Base-by-base conservation (phyloP, 129 eudicot species). In the Helichrysum umbraculigerum region DNA sequence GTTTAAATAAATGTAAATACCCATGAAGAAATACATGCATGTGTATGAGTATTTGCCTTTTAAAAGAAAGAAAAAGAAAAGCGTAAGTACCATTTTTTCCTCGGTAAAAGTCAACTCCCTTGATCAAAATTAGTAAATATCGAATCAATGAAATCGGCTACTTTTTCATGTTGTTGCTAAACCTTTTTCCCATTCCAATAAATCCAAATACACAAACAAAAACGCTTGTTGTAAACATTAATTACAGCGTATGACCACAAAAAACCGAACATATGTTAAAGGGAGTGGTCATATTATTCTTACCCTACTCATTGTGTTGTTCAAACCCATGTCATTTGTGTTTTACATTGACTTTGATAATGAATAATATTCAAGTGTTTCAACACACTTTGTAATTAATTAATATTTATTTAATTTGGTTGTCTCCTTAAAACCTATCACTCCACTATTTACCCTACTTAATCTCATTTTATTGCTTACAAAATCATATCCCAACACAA, bases 301-400 rank as follows among this genome's bases (percentile, higher is more conserved):
- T 71, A 79, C 78, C 77, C 34, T 80, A 80, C 83, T 80, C 83
- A 80, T 80, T 80, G 70, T 80, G 83, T 66, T 80, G 41, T 73
- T 66, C 77, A 79, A 79, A 79, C 28, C 28, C 69, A 79, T 25
- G 58, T 42, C 79, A 73, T 59, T 42, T 73, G 83, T 80, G 79
- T 66, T 80, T 80, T 56, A 56, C 83, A 73, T 79, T 79, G 69
- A 79, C 83, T 79, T 80, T 73, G 68, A 66, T 61, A 56, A 34
- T 51, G 19, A 79, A 80, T 80, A 21, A 73, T 66, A 66, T 73
- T 61, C 58, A 73, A 80, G 52, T 80, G 75, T 73, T 70, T 80
- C 75, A 66, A 73, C 44, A 34, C 79, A 80, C 83, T 73, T 79
- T 66, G 79, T 54, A 66, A 66, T 69, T 57, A 73, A 80, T 69